These are phyloP conservation scores for Rhododendron vialii DNA, from an alignment of 148 eudicot species.

Conservation along the genomic window DNA sequence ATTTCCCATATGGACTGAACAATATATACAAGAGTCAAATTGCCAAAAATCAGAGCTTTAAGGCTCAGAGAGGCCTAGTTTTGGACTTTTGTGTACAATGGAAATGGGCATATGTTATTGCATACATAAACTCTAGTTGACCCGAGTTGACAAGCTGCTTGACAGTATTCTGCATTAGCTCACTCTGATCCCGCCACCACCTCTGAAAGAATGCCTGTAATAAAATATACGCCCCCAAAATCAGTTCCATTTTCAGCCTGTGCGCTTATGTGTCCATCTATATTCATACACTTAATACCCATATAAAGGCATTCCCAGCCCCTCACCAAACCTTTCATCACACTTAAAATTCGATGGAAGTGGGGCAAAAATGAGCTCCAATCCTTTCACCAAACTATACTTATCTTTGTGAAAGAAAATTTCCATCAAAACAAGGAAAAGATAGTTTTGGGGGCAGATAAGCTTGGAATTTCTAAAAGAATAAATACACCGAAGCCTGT, in stretches of 20 bases:
- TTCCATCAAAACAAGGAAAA: background rate
- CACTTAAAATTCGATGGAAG: background rate
- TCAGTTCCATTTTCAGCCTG: background rate
- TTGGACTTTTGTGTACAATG: background rate
- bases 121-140: constrained; percentile 86
- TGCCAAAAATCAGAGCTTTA: background rate
- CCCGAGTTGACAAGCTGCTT: constrained; percentile 65
- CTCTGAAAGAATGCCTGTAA: constrained; percentile 90
- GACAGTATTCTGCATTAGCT: constrained; percentile 43
- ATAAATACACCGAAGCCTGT: background rate
- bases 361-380: background rate
- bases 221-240: background rate
- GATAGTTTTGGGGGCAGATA: background rate
- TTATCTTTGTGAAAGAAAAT: background rate
- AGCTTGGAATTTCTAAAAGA: background rate
- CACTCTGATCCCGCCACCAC: constrained; percentile 91
- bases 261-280: too few species aligned
- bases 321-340: background rate
- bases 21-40: background rate
- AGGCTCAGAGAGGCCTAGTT: background rate
- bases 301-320: background rate
- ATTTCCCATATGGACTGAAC: background rate
- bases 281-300: background rate
- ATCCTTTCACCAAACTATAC: background rate
- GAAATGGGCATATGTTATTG: background rate